phyloP scores from a whole-genome alignment of 2,329 filamentous ascomycete species.

The Paramyrothecium sp. region DNA sequence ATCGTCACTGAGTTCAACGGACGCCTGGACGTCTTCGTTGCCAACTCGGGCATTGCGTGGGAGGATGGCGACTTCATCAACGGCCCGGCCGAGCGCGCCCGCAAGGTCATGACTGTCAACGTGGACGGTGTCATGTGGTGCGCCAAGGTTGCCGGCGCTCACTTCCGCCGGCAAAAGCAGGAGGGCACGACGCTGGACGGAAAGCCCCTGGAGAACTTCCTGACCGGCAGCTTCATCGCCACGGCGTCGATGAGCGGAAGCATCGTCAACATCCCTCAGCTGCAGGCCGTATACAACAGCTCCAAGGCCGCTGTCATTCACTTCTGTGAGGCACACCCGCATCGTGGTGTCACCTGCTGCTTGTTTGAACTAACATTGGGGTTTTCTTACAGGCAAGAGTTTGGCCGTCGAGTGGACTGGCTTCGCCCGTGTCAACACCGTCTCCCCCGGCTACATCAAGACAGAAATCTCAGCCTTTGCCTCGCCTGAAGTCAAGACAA shows the following conservation, averaged over 20 bases:
- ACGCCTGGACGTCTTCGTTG: conserved; percentile 74
- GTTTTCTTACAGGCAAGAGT: conserved; percentile 51
- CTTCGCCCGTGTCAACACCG: conserved; percentile 69
- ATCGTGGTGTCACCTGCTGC: not conserved
- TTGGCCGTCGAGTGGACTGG: conserved; percentile 75
- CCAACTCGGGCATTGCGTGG: conserved; percentile 77
- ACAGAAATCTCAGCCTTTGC: conserved; percentile 71
- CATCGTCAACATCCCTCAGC: conserved; percentile 74
- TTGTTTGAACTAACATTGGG: not conserved
- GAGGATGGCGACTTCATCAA: conserved; percentile 66
- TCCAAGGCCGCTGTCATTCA: conserved; percentile 66
- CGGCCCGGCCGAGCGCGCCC: conserved; percentile 62
- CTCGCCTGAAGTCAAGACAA: conserved; percentile 62
- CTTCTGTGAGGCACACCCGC: conserved; percentile 40
- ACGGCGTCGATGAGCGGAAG: conserved; percentile 78
- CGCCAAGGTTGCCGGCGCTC: conserved; percentile 65
- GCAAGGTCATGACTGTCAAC: conserved; percentile 68
- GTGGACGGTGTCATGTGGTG: conserved; percentile 78
- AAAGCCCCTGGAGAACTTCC: conserved; percentile 58
- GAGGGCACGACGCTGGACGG: conserved; percentile 64
- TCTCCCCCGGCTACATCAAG: conserved; percentile 74
- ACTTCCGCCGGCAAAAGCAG: conserved; percentile 69
- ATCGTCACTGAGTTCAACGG: conserved; percentile 68
- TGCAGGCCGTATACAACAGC: conserved; percentile 72
- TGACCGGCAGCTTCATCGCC: conserved; percentile 69